Conservation (phyloP, 345 rosid species). For the Euphorbia tirucalli region DNA sequence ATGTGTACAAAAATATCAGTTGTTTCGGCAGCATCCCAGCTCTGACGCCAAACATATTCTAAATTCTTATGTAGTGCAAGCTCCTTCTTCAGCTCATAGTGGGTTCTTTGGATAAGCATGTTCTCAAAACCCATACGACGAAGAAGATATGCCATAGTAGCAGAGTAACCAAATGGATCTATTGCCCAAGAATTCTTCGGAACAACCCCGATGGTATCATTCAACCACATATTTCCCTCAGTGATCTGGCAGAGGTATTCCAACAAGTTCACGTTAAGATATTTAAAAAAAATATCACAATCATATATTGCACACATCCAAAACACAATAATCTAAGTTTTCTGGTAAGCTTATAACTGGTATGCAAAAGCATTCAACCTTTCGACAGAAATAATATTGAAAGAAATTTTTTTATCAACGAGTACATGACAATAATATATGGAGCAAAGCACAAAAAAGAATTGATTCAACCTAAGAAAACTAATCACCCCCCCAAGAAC, state of each 20-base stretch:
- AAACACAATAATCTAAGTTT: background rate
- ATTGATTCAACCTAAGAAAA: background rate
- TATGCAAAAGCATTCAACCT: background rate
- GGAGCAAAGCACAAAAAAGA: background rate
- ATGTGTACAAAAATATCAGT: constrained; percentile 95
- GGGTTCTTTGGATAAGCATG: constrained; percentile 99
- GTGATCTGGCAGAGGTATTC: constrained; percentile 48
- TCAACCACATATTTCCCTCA: constrained; percentile 96
- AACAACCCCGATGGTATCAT: constrained; percentile 80
- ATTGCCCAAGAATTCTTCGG: constrained; percentile 99
- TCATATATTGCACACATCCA: background rate
- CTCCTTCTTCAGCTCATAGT: constrained; percentile 97
- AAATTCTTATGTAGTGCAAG: constrained; percentile 82
- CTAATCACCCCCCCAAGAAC: background rate
- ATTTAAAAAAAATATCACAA: background rate
- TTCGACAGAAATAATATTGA: background rate
- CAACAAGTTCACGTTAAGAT: background rate
- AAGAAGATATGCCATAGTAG: constrained; percentile 96
- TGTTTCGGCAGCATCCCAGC: constrained; percentile 90
- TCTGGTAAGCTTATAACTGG: background rate
- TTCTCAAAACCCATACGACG: constrained; percentile 98
- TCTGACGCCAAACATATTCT: constrained; percentile 95
- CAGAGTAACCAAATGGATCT: constrained; percentile 97
- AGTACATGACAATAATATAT: background rate
- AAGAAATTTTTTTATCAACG: background rate